Evolutionary conservation across 352 stramenopile genomes (phyloP), one percentile per base, ranked within the genome.

Genomic region (Phytophthora litchii): DNA sequence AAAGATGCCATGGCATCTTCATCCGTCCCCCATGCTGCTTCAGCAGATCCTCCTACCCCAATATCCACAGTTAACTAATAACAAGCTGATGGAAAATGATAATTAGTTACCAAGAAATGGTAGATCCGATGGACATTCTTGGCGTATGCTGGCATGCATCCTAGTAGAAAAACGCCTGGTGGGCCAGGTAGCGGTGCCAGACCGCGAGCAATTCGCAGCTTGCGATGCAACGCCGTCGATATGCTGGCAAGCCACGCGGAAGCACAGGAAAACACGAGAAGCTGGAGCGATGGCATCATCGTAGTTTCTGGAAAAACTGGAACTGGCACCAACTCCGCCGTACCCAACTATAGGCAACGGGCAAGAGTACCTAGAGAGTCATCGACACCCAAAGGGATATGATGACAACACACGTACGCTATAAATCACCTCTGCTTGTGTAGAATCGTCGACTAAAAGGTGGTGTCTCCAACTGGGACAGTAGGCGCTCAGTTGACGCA

Each of bases 1-100:
- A 85, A 38, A 89, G 34, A 16, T 82, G 76, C 76, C 76, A 86
- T 29, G 76, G 79, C 60, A 80, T 82, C 54, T 87, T 89, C 67
- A 86, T 80, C n/a, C 72, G 74, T 1, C 79, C 79, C 8, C 73
- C 74, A 29, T 81, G 37, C 44, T 78, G 29, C 38, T 74, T 58
- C 21, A 84, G 47, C 34, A 74, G 59, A 14, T 82, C 73, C 34
- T 79, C 72, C 64, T 80, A 19, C 14, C 2, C 8, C 25, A 58
- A 29, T 5, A 27, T 27, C 5, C 23, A 27, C 23, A 27, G 23
- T 5, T 27, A 27, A 27, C 23, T 27, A 27, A 5, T 27, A 5
- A 27, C 23, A 27, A 5, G n/a, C n/a, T 27, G 23, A 27, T 5
- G 5, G 23, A 5, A n/a, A 27, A 5, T 27, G 23, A 27, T 5